These are phyloP conservation scores for Pinus albicaulis DNA, from an alignment of 75 land plant species.

Conservation along the genomic window DNA sequence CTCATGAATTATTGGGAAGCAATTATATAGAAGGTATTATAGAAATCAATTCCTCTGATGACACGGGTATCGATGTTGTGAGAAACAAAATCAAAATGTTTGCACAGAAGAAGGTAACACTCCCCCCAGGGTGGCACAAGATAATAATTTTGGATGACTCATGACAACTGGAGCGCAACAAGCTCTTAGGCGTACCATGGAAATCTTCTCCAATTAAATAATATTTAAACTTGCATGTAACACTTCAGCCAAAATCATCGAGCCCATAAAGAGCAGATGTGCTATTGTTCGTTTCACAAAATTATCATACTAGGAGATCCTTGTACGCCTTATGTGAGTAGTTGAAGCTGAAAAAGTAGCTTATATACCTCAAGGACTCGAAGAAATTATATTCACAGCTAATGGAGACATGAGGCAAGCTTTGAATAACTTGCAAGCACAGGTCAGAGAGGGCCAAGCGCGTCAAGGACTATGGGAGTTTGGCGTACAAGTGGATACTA, in stretches of 20 bases:
- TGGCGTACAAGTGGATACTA: too few species aligned
- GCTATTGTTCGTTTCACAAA: conserved; percentile 95
- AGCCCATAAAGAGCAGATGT: conserved; percentile 99
- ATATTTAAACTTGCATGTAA: conserved; percentile 99
- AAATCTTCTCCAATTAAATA: conserved; percentile 97
- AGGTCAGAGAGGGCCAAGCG: too few species aligned
- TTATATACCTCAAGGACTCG: too few species aligned
- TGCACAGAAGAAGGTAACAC: conserved; percentile 97
- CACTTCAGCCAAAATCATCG: conserved; percentile 94
- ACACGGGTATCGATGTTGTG: conserved; percentile 98
- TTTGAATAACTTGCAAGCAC: too few species aligned
- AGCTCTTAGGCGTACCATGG: conserved; percentile 98
- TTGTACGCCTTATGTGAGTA: conserved; percentile 85
- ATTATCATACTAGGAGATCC: conserved; percentile 91
- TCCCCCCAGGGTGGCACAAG: conserved; percentile 94
- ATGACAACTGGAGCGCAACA: conserved; percentile 99
- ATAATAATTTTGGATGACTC: conserved; percentile 94
- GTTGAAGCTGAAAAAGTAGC: conserved; percentile 93
- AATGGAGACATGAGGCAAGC: too few species aligned
- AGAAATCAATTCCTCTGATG: conserved; percentile 98
- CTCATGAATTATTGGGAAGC: conserved; percentile 91
- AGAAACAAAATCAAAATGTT: conserved; percentile 99
- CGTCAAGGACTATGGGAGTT: too few species aligned
- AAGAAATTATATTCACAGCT: too few species aligned
- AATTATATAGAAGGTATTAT: conserved; percentile 85